These are phyloP conservation scores for Alternaria ethzedia DNA, from an alignment of 2,329 filamentous ascomycete genomes.

Conservation along the genomic window DNA sequence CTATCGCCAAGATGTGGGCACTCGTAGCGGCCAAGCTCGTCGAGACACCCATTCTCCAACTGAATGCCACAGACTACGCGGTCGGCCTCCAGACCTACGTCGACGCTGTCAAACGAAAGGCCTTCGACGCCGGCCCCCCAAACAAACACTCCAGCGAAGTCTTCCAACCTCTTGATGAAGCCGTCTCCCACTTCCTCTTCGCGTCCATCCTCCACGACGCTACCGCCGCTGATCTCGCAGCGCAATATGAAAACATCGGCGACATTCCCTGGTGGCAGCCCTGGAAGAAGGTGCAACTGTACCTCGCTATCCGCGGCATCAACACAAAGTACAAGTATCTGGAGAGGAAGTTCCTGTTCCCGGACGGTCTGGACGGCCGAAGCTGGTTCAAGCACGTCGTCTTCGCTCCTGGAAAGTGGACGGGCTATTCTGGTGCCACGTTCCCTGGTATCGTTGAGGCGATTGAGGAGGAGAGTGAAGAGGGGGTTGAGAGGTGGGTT, in stretches of 20 bases:
- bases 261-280: slow-evolving; percentile 80
- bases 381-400: slow-evolving; percentile 95
- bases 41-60: slow-evolving; percentile 55
- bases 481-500: slow-evolving; percentile 50
- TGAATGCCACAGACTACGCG: slow-evolving; percentile 58
- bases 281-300: slow-evolving; percentile 70
- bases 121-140: slow-evolving; percentile 18
- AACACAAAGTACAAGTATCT: slow-evolving; percentile 86
- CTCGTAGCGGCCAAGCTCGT: slow-evolving; percentile 55
- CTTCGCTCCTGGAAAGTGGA: slow-evolving; percentile 90
- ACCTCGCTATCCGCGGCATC: slow-evolving; percentile 66
- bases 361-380: slow-evolving; percentile 76
- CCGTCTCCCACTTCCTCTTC: slow-evolving; percentile 58
- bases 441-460: slow-evolving; percentile 70
- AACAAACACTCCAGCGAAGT: slow-evolving; percentile 36
- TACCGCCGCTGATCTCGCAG: slow-evolving; percentile 54
- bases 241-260: slow-evolving; percentile 54
- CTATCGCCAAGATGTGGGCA: slow-evolving; percentile 55
- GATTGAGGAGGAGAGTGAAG: slow-evolving; percentile 58
- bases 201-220: slow-evolving; percentile 60
- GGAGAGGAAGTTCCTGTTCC: slow-evolving; percentile 80
- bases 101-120: slow-evolving; percentile 47
- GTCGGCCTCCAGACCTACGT: slow-evolving; percentile 52
- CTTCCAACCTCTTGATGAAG: slow-evolving; percentile 56
- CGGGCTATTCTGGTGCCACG: slow-evolving; percentile 80